Percentiles rank a stretch among this genome's conserved stretches.
Evolutionary conservation across 2,329 filamentous ascomycete genomes (phyloP).

Genomic region (Pseudogymnoascus sp.): DNA sequence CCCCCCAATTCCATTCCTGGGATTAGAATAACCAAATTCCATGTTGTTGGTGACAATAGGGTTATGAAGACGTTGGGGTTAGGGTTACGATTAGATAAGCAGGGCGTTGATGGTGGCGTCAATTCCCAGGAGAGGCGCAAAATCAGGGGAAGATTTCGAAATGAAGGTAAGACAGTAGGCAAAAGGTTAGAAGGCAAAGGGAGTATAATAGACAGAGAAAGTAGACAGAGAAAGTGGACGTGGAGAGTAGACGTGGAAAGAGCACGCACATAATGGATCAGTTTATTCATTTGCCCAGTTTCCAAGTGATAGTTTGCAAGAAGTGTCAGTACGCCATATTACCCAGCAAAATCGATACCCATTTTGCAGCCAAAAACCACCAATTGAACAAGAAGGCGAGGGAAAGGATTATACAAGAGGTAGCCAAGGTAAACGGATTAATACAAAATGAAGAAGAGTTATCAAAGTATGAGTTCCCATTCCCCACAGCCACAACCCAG

Average conservation of each 20-base stretch:
- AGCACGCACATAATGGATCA: constrained; percentile 2
- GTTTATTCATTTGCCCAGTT: too few species aligned
- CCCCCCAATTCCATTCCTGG: not conserved
- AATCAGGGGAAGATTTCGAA: too few species aligned
- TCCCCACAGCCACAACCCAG: not conserved
- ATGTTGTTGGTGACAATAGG: not conserved
- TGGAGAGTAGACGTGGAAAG: too few species aligned
- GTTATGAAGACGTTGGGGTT: not conserved
- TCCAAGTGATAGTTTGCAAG: not conserved
- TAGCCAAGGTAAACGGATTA: not conserved
- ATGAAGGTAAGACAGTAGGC: not conserved
- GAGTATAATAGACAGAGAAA: too few species aligned
- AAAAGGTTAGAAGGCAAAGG: too few species aligned
- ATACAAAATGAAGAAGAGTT: constrained; percentile 1
- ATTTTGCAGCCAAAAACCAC: not conserved
- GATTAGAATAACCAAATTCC: too few species aligned
- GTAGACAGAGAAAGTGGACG: too few species aligned
- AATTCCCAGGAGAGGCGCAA: too few species aligned
- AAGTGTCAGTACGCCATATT: constrained; percentile 6
- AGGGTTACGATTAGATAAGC: too few species aligned
- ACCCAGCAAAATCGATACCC: not conserved
- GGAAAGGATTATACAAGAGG: not conserved
- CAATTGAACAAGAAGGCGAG: not conserved
- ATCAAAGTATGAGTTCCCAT: not conserved
- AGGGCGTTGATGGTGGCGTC: too few species aligned